Base-by-base conservation (phyloP, 2,329 filamentous ascomycete species). In the Cercospora sojina region DNA sequence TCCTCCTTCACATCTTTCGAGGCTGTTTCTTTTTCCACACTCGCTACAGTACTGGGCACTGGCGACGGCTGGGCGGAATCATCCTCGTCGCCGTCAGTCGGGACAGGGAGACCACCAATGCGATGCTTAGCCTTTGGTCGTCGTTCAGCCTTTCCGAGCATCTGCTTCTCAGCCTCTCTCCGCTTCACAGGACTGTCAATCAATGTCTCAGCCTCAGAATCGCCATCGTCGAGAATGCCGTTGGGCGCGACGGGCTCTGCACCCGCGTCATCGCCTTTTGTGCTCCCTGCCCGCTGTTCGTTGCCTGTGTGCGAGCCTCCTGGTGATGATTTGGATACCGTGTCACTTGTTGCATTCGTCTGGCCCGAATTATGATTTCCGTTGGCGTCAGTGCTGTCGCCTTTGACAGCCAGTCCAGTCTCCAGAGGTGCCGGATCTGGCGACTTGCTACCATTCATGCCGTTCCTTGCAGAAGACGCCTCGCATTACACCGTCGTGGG, bases 151-250 rank as follows among this genome's bases (percentile, higher is more conserved):
- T 68, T 72, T 47, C 64, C 62, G 9, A 61, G 65, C 25, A 62
- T 67, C 73, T 79, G 79, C 68, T 76, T 77, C 68, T 75, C 69
- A 25, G 78, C 76, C 63, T 77, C 75, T 60, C 76, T 71, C 63
- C 77, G 76, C 71, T 82, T 79, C 67, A 80, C 77, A 32, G 79
- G 77, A 31, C 76, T 79, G 58, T 82, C 77, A 41, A 83, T 80
- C 65, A 83, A 79, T 32, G 82, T 84, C 75, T 84, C 82, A 60
- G 82, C 82, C 74, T 84, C 82, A 16, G 81, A 83, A 70, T 82
- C 80, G 69, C 79, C 79, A 62, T 76, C 79, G 18, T 76, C 72
- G 56, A 71, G 68, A 41, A 63, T 73, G 56, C 69, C 70, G 53
- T 71, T 69, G 10, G 62, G 60, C 20, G 43, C 49, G 12, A 63